Conservation (phyloP, 179 eudicot genomes). For the Vitellaria paradoxa region DNA sequence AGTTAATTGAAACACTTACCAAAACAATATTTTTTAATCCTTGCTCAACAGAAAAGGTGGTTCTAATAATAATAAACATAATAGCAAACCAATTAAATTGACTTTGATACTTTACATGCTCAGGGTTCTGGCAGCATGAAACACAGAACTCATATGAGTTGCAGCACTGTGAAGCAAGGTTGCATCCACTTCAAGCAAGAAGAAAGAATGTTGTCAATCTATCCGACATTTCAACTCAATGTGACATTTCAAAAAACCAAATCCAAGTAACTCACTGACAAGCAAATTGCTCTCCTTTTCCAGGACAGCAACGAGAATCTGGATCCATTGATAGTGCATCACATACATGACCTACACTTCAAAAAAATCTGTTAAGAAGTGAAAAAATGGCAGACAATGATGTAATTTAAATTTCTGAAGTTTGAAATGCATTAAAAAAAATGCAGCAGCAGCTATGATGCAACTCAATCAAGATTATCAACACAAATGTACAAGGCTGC, state of each 20-base stretch:
- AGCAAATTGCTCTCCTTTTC: conserved; percentile 75
- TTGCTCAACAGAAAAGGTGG: no score
- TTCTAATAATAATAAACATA: neutral
- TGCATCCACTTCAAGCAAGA: conserved; percentile 73
- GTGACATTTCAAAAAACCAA: neutral
- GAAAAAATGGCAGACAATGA: conserved; percentile 7
- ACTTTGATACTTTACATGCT: conserved; percentile 35
- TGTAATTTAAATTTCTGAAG: neutral
- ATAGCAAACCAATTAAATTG: neutral
- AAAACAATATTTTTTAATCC: no score
- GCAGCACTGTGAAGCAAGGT: conserved; percentile 85
- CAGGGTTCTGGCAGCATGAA: conserved; percentile 91
- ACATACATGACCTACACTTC: conserved; percentile 74
- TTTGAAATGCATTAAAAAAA: neutral
- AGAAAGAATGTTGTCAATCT: conserved; percentile 16
- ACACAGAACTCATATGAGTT: conserved; percentile 94
- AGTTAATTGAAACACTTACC: no score
- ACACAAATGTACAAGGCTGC: neutral
- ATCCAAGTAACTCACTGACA: conserved; percentile 84
- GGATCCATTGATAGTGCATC: conserved; percentile 85
- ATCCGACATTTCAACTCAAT: conserved; percentile 11
- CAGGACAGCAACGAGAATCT: conserved; percentile 78
- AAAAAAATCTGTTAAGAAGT: conserved; percentile 8
- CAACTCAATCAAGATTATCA: neutral
- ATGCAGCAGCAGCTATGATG: neutral